phyloP scores from a whole-genome alignment of 805 yeast genomes.

The Candida koratica region DNA sequence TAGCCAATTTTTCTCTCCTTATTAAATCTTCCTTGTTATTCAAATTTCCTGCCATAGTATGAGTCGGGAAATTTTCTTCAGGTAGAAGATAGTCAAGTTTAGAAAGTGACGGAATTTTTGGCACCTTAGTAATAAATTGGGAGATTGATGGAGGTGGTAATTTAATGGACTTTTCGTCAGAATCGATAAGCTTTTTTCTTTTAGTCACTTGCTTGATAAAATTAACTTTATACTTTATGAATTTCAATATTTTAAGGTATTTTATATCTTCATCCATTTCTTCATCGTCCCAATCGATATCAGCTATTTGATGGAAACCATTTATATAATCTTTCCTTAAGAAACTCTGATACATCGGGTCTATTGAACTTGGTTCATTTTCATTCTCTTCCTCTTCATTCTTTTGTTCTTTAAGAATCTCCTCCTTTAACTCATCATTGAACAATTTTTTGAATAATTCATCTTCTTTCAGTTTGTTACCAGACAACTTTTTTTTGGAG shows the following conservation, averaged over 20 bases:
- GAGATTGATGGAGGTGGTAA: constrained; percentile 13
- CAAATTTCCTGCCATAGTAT: constrained; percentile 12
- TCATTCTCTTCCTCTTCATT: constrained; percentile 30
- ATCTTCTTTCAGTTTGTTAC: constrained; percentile 28
- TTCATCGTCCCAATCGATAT: constrained; percentile 48
- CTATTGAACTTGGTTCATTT: constrained; percentile 15
- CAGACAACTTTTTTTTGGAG: constrained; percentile 13
- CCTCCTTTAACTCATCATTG: constrained; percentile 37
- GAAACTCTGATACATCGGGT: constrained; percentile 23
- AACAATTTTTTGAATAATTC: constrained; percentile 34
- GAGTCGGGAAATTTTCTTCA: constrained; percentile 20
- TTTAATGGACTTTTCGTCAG: background rate
- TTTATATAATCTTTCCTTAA: constrained; percentile 15
- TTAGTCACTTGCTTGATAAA: constrained; percentile 12
- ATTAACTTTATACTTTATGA: constrained; percentile 34
- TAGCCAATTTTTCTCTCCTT: constrained; percentile 29
- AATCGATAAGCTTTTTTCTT: constrained; percentile 5
- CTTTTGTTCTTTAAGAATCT: constrained; percentile 30
- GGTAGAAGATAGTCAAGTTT: constrained; percentile 22
- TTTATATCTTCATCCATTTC: constrained; percentile 46
- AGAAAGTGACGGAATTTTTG: constrained; percentile 15
- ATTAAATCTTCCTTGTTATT: constrained; percentile 18
- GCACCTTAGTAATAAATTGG: constrained; percentile 10
- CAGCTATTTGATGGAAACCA: constrained; percentile 15
- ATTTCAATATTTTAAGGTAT: constrained; percentile 39